Conservation (phyloP, 1,139 yeast species). For the Geotrichum restrictum region DNA sequence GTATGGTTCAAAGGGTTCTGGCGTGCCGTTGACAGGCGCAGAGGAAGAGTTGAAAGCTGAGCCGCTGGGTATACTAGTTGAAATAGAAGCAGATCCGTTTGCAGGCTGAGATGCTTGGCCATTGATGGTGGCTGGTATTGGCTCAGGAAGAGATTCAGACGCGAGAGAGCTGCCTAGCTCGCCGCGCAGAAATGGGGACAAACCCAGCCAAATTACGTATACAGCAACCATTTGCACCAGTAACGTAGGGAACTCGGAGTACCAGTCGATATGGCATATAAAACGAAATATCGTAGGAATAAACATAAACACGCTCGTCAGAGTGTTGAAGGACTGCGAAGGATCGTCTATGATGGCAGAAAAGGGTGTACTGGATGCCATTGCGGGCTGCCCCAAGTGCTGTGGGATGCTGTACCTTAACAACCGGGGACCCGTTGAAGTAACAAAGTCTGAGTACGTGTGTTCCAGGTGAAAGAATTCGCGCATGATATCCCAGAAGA, state of each 20-base stretch:
- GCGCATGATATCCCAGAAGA: slow-evolving; percentile 27
- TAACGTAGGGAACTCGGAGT: slow-evolving; percentile 32
- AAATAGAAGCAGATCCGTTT: neutral
- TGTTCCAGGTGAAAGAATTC: slow-evolving; percentile 16
- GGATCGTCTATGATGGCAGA: slow-evolving; percentile 7
- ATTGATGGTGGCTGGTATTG: neutral
- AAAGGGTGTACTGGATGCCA: slow-evolving; percentile 4
- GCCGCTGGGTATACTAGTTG: neutral
- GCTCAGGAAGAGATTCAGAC: slow-evolving; percentile 8
- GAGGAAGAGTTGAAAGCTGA: neutral
- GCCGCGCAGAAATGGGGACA: slow-evolving; percentile 31
- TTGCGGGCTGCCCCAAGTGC: slow-evolving; percentile 5
- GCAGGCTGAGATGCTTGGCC: neutral
- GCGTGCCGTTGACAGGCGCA: neutral
- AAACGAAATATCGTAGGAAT: slow-evolving; percentile 27
- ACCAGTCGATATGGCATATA: slow-evolving; percentile 32
- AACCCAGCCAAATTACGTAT: slow-evolving; percentile 33
- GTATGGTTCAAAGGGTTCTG: neutral
- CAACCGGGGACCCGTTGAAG: slow-evolving; percentile 8
- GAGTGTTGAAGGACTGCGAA: slow-evolving; percentile 27
- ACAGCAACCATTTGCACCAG: slow-evolving; percentile 32
- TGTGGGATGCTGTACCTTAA: slow-evolving; percentile 2
- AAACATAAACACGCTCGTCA: slow-evolving; percentile 28
- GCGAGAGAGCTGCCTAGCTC: slow-evolving; percentile 23
- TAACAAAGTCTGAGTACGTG: slow-evolving; percentile 11